These are phyloP conservation scores for Trichosanthes truncata DNA, from an alignment of 306 rosid species.

Conservation along the genomic window DNA sequence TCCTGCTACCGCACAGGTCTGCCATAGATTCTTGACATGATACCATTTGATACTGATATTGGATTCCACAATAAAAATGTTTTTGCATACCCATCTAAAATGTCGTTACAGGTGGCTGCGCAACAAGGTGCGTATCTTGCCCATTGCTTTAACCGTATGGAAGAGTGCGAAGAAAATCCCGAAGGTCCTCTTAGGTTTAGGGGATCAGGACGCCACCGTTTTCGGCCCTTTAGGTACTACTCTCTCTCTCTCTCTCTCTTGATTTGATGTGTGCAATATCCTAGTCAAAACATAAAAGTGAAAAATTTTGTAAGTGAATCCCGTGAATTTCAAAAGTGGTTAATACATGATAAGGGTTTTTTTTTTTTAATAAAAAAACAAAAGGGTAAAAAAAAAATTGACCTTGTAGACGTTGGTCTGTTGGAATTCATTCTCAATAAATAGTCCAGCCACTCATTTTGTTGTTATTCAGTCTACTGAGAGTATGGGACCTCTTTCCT, in stretches of 20 bases:
- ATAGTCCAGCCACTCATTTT: background rate
- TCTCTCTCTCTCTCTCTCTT: conserved; percentile 7
- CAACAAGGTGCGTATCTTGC: conserved; percentile 90
- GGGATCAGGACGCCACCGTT: conserved; percentile 90
- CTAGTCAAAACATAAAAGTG: background rate
- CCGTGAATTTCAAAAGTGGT: background rate
- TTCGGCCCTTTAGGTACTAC: conserved; percentile 86
- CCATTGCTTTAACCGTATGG: conserved; percentile 75
- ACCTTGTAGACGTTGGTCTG: background rate
- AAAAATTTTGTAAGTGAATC: background rate
- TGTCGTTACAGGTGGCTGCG: conserved; percentile 71
- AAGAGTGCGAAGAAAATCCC: conserved; percentile 56
- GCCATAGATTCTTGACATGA: background rate
- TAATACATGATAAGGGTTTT: background rate
- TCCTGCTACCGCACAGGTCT: conserved; percentile 97
- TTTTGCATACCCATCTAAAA: conserved; percentile 11
- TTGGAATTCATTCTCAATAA: background rate
- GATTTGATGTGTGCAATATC: background rate
- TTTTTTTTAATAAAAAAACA: background rate
- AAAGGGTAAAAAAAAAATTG: background rate
- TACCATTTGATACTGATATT: background rate
- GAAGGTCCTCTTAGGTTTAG: conserved; percentile 97
- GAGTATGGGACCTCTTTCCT: background rate
- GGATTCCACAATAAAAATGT: background rate
- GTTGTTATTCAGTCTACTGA: background rate